Conservation (phyloP, 805 yeast genomes). For the Spathaspora sp. region DNA sequence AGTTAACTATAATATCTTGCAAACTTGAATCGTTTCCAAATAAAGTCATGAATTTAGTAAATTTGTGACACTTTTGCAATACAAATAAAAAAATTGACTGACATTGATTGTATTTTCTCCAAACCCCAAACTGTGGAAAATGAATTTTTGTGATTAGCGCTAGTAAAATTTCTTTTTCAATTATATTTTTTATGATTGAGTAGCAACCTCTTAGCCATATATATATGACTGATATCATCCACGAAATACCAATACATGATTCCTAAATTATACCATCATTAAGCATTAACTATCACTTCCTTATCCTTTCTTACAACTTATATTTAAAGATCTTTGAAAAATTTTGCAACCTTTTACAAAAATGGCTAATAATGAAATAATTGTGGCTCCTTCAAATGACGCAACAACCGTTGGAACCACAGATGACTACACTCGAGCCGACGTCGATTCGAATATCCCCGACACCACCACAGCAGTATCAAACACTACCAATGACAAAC, state of each 20-base stretch:
- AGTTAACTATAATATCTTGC: neutral
- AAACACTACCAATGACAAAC: neutral
- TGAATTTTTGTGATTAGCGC: neutral
- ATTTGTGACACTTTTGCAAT: neutral
- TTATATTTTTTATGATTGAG: neutral
- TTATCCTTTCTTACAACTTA: neutral
- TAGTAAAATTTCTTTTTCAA: neutral
- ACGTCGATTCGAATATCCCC: neutral
- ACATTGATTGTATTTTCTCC: neutral
- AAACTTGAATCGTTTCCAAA: neutral
- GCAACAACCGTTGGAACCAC: neutral
- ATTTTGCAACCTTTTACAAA: neutral
- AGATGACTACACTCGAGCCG: neutral
- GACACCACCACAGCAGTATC: neutral
- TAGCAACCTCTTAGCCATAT: neutral
- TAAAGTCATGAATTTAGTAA: neutral
- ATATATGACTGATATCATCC: neutral
- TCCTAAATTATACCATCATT: neutral
- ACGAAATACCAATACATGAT: too few relatives aligned
- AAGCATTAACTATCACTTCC: neutral
- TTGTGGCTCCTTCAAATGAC: neutral
- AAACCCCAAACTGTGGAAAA: neutral
- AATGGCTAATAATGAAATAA: neutral
- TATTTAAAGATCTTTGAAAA: too few relatives aligned
- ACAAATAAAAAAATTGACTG: neutral